Conservation (phyloP, 2,329 filamentous ascomycete genomes). For the Clonostachys byssicola region DNA sequence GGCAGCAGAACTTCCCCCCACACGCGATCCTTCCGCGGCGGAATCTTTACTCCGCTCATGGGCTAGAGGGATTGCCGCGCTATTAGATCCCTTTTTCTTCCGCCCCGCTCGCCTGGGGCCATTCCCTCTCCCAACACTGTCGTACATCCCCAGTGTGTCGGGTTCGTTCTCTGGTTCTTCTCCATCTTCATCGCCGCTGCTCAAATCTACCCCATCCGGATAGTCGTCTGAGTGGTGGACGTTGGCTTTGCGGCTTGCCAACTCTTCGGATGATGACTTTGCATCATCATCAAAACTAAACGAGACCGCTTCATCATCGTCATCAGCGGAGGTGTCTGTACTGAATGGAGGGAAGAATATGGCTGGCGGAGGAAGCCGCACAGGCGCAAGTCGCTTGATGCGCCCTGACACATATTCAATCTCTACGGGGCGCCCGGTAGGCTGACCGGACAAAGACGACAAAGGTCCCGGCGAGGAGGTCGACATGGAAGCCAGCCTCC, state of each 20-base stretch:
- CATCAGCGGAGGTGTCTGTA: constrained; percentile 26
- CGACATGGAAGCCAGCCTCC: constrained; percentile 25
- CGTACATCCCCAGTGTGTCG: constrained; percentile 20
- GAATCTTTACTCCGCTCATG: constrained; percentile 18
- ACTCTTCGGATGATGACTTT: constrained; percentile 18
- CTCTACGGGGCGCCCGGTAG: constrained; percentile 15
- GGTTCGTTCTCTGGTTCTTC: constrained; percentile 30
- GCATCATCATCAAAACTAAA: constrained; percentile 19
- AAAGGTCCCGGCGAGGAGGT: constrained; percentile 16
- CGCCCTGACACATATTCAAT: constrained; percentile 41
- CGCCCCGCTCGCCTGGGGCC: too few species aligned
- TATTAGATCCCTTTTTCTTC: constrained; percentile 3
- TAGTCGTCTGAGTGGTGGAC: constrained; percentile 34
- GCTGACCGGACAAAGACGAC: background rate
- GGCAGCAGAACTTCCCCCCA: constrained; percentile 28
- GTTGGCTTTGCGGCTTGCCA: constrained; percentile 25
- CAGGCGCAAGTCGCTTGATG: constrained; percentile 38
- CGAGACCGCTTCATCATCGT: constrained; percentile 11
- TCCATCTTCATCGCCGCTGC: constrained; percentile 34
- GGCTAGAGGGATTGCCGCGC: background rate
- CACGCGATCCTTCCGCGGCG: constrained; percentile 16
- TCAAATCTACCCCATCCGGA: constrained; percentile 30
- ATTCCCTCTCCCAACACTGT: constrained; percentile 1
- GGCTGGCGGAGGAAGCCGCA: constrained; percentile 45
- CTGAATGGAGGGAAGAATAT: constrained; percentile 47